A percentile compares a stretch with the other conserved stretches of the same genome.
Conservation (phyloP, 2,329 filamentous ascomycete species). For the Fusarium tanahbumbuense region DNA sequence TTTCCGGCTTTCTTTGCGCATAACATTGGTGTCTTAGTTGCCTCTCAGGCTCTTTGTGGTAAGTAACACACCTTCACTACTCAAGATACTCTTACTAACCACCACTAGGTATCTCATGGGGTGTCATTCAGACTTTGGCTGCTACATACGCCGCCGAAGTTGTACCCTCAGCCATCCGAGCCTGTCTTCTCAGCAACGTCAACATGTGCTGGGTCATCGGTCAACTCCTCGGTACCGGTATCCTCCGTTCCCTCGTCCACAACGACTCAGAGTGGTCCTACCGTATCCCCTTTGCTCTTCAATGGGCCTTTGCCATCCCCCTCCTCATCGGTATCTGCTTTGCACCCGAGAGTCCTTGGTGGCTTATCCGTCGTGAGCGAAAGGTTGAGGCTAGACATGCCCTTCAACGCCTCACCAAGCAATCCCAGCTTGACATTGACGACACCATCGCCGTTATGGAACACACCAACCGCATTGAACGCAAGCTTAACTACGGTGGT, state of each 20-base stretch:
- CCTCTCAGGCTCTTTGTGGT: constrained; percentile 50
- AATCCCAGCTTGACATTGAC: constrained; percentile 51
- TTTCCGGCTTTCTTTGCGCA: constrained; percentile 54
- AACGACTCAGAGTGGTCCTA: constrained; percentile 45
- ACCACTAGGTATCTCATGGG: constrained; percentile 47
- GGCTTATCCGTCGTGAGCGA: constrained; percentile 53
- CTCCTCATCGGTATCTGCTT: constrained; percentile 51
- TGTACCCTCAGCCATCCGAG: constrained; percentile 45
- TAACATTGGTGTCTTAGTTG: constrained; percentile 48
- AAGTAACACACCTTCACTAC: not conserved
- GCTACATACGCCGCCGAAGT: constrained; percentile 56
- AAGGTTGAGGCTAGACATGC: constrained; percentile 49
- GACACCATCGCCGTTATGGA: constrained; percentile 57
- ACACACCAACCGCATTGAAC: constrained; percentile 57
- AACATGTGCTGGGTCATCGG: constrained; percentile 59
- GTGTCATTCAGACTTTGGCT: constrained; percentile 51
- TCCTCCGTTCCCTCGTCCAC: constrained; percentile 49
- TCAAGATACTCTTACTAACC: not conserved
- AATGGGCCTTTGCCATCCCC: constrained; percentile 55
- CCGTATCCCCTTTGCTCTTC: constrained; percentile 53
- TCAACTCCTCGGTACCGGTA: constrained; percentile 52
- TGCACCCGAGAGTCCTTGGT: constrained; percentile 56
- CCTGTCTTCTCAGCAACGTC: constrained; percentile 53
- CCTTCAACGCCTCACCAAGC: constrained; percentile 46
- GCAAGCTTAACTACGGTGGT: constrained; percentile 51